Evolutionary conservation across 2,329 filamentous ascomycete genomes (phyloP).

Genomic region (Calycina marina): DNA sequence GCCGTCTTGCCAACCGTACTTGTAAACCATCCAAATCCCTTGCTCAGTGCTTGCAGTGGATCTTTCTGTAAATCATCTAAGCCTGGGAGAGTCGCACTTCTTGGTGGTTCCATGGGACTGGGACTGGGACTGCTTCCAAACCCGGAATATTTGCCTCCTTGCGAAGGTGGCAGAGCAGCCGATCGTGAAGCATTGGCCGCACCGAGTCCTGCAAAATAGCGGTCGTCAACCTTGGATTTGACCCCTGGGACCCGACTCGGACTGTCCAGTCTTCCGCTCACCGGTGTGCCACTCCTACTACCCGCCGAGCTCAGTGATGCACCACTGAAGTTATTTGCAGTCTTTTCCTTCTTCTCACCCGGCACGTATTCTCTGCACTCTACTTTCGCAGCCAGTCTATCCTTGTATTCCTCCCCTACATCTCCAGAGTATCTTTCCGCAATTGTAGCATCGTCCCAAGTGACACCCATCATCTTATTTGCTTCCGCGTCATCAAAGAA

Average conservation of each 20-base stretch:
- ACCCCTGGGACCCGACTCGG: conserved; percentile 23
- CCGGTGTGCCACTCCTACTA: conserved; percentile 18
- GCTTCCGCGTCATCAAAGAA: conserved; percentile 69
- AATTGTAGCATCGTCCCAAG: conserved; percentile 72
- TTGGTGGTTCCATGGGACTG: conserved; percentile 36
- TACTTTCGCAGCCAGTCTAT: conserved; percentile 72
- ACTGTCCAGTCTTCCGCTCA: conserved; percentile 13
- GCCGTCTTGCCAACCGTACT: conserved; percentile 79
- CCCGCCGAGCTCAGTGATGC: conserved; percentile 15
- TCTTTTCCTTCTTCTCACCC: conserved; percentile 37
- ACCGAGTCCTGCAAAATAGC: conserved; percentile 79
- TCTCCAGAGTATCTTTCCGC: conserved; percentile 82
- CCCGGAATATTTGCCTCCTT: conserved; percentile 83
- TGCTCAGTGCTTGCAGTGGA: conserved; percentile 73
- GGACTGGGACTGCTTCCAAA: conserved; percentile 61
- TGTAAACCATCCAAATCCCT: conserved; percentile 90
- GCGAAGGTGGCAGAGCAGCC: conserved; percentile 64
- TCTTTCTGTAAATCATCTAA: conserved; percentile 87
- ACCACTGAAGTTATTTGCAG: conserved; percentile 5
- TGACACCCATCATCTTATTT: conserved; percentile 49
- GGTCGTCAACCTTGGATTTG: conserved; percentile 59
- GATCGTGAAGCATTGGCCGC: conserved; percentile 66
- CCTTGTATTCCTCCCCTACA: conserved; percentile 90
- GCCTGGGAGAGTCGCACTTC: conserved; percentile 40
- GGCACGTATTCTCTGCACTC: conserved; percentile 79